Evolutionary conservation across 2,329 filamentous ascomycete genomes (phyloP).

Genomic region (Colletotrichum musae): DNA sequence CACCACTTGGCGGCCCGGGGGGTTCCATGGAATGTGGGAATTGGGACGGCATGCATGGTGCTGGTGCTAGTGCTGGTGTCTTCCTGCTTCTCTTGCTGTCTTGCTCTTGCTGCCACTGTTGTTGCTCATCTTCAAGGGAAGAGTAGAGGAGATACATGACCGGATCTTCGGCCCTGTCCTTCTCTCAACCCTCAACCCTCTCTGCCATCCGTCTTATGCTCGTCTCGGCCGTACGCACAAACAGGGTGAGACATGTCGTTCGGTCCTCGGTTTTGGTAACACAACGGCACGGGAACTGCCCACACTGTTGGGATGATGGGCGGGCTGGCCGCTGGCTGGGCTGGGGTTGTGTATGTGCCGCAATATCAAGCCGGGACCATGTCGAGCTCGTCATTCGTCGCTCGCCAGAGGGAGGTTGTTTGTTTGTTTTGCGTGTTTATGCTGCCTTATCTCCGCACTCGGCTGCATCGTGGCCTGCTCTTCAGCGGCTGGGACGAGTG

Average conservation of each 20-base stretch:
- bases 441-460: not conserved
- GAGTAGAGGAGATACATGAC: no score
- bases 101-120: not conserved
- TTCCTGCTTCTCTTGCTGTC: not conserved
- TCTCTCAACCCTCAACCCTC: no score
- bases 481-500: constrained; percentile 25
- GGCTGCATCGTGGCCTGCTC: constrained; percentile 1
- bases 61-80: not conserved
- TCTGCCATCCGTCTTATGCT: no score
- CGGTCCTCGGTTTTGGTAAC: constrained; percentile 13
- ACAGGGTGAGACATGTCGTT: constrained; percentile 26
- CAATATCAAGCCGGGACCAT: not conserved
- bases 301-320: not conserved
- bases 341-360: not conserved
- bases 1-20: constrained; percentile 33
- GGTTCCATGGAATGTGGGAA: constrained; percentile 36
- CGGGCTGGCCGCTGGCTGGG: not conserved
- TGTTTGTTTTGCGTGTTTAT: not conserved
- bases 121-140: no score
- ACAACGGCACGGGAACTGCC: constrained; percentile 24
- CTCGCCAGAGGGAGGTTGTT: not conserved
- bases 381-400: not conserved
- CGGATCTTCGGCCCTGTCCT: no score
- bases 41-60: constrained; percentile 6
- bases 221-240: not conserved